Conservation (phyloP, 2,329 filamentous ascomycete genomes). For the Sporothrix protearum region DNA sequence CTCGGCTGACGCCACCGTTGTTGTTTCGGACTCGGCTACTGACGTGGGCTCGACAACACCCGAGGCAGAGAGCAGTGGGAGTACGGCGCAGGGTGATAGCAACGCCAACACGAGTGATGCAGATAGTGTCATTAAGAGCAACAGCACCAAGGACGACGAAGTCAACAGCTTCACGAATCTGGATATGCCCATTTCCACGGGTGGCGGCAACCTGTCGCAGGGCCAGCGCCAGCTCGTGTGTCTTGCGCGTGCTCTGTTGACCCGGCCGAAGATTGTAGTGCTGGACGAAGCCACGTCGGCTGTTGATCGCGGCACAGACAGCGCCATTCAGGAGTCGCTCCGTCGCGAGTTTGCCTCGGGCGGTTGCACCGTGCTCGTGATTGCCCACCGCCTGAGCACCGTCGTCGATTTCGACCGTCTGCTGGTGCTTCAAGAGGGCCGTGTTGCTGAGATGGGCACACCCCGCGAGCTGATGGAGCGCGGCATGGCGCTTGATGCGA, state of each 20-base stretch:
- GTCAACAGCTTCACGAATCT: conserved; percentile 36
- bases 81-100: conserved; percentile 16
- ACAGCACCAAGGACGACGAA: conserved; percentile 19
- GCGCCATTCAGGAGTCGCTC: conserved; percentile 54
- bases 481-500: conserved; percentile 33
- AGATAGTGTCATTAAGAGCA: conserved; percentile 11
- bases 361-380: conserved; percentile 52
- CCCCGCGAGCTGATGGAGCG: conserved; percentile 41
- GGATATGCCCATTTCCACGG: conserved; percentile 34
- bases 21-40: conserved; percentile 23
- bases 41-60: conserved; percentile 23
- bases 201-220: conserved; percentile 41
- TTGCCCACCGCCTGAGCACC: conserved; percentile 42
- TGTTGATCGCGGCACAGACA: conserved; percentile 56
- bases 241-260: conserved; percentile 45
- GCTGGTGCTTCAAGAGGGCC: conserved; percentile 47
- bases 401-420: conserved; percentile 52
- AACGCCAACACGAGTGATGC: conserved; percentile 15
- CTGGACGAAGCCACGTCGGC: conserved; percentile 46
- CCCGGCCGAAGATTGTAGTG: conserved; percentile 41
- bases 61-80: conserved; percentile 14
- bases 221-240: conserved; percentile 50
- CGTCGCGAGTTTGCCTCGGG: conserved; percentile 46
- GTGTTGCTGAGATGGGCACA: conserved; percentile 43
- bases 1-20: conserved; percentile 19